Evolutionary conservation across 257 asterid species (phyloP).

Genomic region (Solanum ahanhuiri): DNA sequence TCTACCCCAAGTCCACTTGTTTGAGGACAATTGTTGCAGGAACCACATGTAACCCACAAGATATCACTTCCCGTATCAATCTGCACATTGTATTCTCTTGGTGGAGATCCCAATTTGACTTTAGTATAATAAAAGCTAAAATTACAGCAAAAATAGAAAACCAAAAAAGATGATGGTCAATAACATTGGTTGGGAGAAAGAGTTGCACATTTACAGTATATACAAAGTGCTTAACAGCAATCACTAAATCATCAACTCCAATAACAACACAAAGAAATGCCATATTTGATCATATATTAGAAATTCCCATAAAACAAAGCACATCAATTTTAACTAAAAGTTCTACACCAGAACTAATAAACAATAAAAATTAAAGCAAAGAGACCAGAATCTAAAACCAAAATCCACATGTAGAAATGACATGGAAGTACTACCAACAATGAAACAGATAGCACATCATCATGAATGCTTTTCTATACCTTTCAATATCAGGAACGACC

Average conservation of each 20-base stretch:
- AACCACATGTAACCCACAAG: conserved; percentile 75
- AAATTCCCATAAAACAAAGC: neutral
- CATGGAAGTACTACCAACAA: neutral
- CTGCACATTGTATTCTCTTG: conserved; percentile 80
- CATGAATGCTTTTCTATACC: neutral
- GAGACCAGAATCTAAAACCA: neutral
- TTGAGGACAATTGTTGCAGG: conserved; percentile 71
- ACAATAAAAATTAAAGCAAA: neutral
- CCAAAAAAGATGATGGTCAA: neutral
- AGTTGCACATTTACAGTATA: neutral
- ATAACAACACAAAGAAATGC: neutral
- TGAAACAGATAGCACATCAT: neutral
- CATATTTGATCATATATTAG: neutral
- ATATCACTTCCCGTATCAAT: conserved; percentile 91
- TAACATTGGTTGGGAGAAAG: neutral
- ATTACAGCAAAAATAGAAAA: neutral
- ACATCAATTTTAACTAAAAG: neutral
- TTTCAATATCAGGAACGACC: neutral
- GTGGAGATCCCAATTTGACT: conserved; percentile 86
- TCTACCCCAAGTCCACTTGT: conserved; percentile 82
- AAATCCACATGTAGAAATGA: neutral
- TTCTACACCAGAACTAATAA: neutral
- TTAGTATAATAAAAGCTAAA: conserved; percentile 75
- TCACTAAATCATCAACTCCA: neutral
- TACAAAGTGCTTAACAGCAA: neutral